Base-by-base conservation (phyloP, 257 asterid genomes). In the Capsicum pubescens region DNA sequence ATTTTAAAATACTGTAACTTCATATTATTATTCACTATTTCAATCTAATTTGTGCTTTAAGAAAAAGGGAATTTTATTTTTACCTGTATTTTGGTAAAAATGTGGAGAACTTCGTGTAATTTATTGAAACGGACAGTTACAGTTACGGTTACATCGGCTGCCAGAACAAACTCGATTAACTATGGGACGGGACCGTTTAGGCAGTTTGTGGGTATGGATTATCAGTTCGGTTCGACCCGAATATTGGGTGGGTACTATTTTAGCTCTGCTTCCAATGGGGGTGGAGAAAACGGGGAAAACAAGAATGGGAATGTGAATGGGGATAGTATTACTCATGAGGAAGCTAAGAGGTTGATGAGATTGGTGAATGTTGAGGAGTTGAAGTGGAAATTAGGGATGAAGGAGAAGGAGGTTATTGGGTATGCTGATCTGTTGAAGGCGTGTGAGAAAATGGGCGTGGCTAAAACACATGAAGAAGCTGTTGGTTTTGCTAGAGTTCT, bases 341-440 rank as follows among this genome's bases (percentile, higher is more conserved):
- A 95, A 92, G 98, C 96, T 56, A 95, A 93, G 90, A 92, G 89
- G 85, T 39, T 95, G 92, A 93, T 95, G 98, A 91, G 98, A 91
- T 87, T 94, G 90, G 98, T 91, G 88, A 91, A 94, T 82, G 98
- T 95, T 88, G 95, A 91, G 72, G 91, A 92, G 32, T 66, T 94
- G 86, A 94, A 94, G 87, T 90, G 83, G 90, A 93, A 91, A 88
- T 91, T 95, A 55, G 97, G 95, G 57, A 84, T 89, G 97, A 94
- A 91, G 87, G 87, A 86, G 52, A 89, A 89, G 85, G 97, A 94
- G 89, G 93, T 91, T 36, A 95, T 95, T 56, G 82, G 90, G 32
- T 94, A 94, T 74, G 61, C 70, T 59, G 96, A 94, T 88, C 97
- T 95, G 57, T 61, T 94, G 58, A 76, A 80, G 10, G 93, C 93